Percentiles rank a stretch among this genome's conserved stretches.
These are phyloP conservation scores for Neofusicoccum parvum DNA, from an alignment of 2,329 filamentous ascomycete species.

Conservation along the genomic window DNA sequence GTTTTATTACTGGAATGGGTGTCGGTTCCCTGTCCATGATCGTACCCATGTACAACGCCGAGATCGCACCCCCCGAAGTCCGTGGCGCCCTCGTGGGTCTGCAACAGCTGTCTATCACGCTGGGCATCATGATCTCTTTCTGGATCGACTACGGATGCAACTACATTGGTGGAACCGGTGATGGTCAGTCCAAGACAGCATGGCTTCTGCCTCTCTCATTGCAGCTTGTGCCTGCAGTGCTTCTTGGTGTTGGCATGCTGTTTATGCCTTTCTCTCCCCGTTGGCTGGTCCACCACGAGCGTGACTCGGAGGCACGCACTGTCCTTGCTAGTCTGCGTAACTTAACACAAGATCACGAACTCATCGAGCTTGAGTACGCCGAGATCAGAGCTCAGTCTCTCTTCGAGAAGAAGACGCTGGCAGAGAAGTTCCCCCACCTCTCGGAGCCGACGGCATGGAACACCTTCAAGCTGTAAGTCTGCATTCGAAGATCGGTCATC, in stretches of 20 bases:
- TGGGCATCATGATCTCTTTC: conserved; percentile 55
- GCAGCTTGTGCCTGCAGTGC: conserved; percentile 67
- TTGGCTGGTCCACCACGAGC: conserved; percentile 71
- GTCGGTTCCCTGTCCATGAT: conserved; percentile 71
- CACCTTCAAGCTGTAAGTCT: conserved; percentile 40
- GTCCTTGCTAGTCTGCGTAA: conserved; percentile 67
- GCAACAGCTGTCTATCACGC: conserved; percentile 62
- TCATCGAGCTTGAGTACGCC: conserved; percentile 75
- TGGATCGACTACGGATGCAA: conserved; percentile 61
- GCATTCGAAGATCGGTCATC: no score
- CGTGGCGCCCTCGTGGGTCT: conserved; percentile 66
- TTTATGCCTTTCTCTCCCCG: conserved; percentile 81
- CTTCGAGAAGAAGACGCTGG: conserved; percentile 73
- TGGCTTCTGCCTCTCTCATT: conserved; percentile 75
- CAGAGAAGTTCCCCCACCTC: conserved; percentile 68
- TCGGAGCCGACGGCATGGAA: conserved; percentile 63
- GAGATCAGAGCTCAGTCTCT: conserved; percentile 79
- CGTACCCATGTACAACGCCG: conserved; percentile 56
- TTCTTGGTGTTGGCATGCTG: conserved; percentile 70
- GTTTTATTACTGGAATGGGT: conserved; percentile 72
- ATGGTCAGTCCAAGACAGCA: conserved; percentile 64
- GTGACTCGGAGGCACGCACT: conserved; percentile 66
- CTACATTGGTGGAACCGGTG: conserved; percentile 58
- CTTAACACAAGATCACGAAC: conserved; percentile 63
- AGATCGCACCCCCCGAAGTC: conserved; percentile 61